A percentile compares a stretch with the other conserved stretches of the same genome.
Evolutionary conservation across 768 basidiomycete species (phyloP).

Genomic region (Mycena alexandri): DNA sequence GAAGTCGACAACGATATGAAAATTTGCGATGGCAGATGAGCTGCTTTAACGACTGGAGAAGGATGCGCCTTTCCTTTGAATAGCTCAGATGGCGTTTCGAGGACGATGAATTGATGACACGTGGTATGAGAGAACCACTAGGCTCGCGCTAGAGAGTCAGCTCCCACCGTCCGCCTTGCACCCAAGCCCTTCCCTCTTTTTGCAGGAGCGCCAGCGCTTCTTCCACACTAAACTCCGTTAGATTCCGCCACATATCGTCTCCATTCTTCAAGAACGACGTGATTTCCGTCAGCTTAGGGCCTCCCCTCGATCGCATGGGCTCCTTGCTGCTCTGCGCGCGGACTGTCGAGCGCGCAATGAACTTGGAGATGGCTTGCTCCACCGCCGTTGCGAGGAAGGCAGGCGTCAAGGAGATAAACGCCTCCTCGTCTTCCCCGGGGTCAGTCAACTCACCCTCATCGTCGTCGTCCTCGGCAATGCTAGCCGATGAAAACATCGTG

Average conservation of each 20-base stretch:
- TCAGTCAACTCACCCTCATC: constrained; percentile 69
- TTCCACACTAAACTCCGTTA: constrained; percentile 23
- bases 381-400: constrained; percentile 62
- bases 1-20: no score
- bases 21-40: no score
- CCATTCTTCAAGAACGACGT: constrained; percentile 11
- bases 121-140: not conserved
- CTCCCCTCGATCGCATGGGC: not conserved
- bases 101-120: no score
- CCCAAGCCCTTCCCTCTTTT: constrained; percentile 28
- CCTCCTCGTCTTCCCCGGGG: constrained; percentile 69
- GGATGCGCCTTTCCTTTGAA: no score
- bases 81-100: no score
- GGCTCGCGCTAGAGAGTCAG: constrained; percentile 12
- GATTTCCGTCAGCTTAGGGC: constrained; percentile 20
- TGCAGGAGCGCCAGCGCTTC: constrained; percentile 24
- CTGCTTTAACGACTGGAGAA: no score
- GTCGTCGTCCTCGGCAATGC: constrained; percentile 49
- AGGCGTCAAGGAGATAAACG: constrained; percentile 73
- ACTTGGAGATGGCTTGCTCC: constrained; percentile 56
- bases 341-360: constrained; percentile 41
- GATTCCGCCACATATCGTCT: constrained; percentile 34
- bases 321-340: not conserved
- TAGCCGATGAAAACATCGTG: constrained; percentile 47
- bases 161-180: constrained; percentile 20